A percentile compares a stretch with the other conserved stretches of the same genome.
Conservation (phyloP, 1,139 yeast species). For the Yamadazyma conglobata region DNA sequence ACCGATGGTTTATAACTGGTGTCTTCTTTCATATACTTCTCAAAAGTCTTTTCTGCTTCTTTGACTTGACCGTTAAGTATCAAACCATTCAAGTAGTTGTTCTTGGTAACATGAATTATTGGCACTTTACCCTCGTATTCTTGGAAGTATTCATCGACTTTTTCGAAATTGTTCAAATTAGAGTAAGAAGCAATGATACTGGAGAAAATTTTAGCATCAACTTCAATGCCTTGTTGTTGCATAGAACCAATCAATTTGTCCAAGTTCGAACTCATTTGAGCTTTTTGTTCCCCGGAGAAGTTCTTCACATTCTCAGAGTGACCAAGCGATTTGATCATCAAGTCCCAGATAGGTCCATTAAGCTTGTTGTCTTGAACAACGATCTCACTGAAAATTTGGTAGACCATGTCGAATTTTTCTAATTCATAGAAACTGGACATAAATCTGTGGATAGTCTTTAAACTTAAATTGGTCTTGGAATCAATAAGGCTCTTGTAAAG, state of each 20-base stretch:
- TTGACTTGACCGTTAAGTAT: constrained; percentile 26
- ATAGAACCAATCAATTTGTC: constrained; percentile 32
- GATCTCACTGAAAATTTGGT: constrained; percentile 33
- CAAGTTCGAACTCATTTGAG: constrained; percentile 18
- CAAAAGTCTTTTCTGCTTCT: constrained; percentile 34
- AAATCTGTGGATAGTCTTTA: constrained; percentile 28
- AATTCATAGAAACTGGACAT: constrained; percentile 35
- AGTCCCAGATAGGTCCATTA: constrained; percentile 36
- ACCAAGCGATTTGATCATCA: constrained; percentile 36
- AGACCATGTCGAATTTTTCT: constrained; percentile 29
- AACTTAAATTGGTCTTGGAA: constrained; percentile 13
- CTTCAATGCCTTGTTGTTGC: constrained; percentile 19
- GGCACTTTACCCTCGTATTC: constrained; percentile 21
- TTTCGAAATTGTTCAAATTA: constrained; percentile 31
- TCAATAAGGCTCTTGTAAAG: constrained; percentile 2
- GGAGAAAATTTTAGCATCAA: constrained; percentile 30
- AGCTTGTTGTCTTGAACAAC: constrained; percentile 22
- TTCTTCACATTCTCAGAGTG: constrained; percentile 22
- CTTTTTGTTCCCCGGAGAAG: constrained; percentile 16
- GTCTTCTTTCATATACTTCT: constrained; percentile 25
- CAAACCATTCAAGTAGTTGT: constrained; percentile 37
- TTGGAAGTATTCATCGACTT: constrained; percentile 27
- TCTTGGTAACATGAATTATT: constrained; percentile 28
- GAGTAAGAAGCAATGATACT: constrained; percentile 35
- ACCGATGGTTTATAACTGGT: constrained; percentile 31